A percentile compares a stretch with the other conserved stretches of the same genome.
phyloP scores from a whole-genome alignment of 129 eudicot species.

The Helichrysum umbraculigerum region DNA sequence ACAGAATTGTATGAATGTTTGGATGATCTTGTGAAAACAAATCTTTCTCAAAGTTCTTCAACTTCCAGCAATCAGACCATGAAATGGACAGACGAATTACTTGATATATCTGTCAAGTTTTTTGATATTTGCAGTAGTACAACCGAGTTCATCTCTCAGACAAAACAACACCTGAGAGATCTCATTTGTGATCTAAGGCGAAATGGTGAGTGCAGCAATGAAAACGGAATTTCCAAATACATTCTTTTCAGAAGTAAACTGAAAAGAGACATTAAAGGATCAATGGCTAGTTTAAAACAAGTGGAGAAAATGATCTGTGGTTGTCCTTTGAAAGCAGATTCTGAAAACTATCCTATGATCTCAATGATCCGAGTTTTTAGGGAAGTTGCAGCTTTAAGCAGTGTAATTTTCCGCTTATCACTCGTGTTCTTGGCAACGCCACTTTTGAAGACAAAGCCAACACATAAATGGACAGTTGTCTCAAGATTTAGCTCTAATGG shows the following conservation, averaged over 20 bases:
- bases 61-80: slow-evolving; percentile 14
- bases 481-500: slow-evolving; percentile 31
- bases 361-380: slow-evolving; percentile 27
- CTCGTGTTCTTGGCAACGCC: no score
- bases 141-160: slow-evolving; percentile 25
- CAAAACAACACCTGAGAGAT: slow-evolving; percentile 20
- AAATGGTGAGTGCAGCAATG: slow-evolving; percentile 23
- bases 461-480: slow-evolving; percentile 19
- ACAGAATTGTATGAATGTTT: slow-evolving; percentile 36
- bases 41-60: slow-evolving; percentile 22
- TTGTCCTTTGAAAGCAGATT: slow-evolving; percentile 1
- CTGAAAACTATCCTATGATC: slow-evolving; percentile 11
- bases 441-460: slow-evolving; percentile 7
- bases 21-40: slow-evolving; percentile 33
- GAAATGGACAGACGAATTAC: slow-evolving; percentile 28
- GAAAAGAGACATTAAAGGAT: slow-evolving; percentile 25
- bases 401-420: slow-evolving; percentile 21
- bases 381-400: slow-evolving; percentile 29
- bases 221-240: slow-evolving; percentile 23
- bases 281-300: slow-evolving; percentile 20
- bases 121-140: slow-evolving; percentile 31
- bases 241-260: slow-evolving; percentile 30
- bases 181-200: slow-evolving; percentile 30
- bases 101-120: slow-evolving; percentile 35
- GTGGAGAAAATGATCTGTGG: slow-evolving; percentile 8